Evolutionary conservation across 1,284 basidiomycete genomes (phyloP), one percentile per base, ranked within the genome.

Genomic region (Peniophora sp.): DNA sequence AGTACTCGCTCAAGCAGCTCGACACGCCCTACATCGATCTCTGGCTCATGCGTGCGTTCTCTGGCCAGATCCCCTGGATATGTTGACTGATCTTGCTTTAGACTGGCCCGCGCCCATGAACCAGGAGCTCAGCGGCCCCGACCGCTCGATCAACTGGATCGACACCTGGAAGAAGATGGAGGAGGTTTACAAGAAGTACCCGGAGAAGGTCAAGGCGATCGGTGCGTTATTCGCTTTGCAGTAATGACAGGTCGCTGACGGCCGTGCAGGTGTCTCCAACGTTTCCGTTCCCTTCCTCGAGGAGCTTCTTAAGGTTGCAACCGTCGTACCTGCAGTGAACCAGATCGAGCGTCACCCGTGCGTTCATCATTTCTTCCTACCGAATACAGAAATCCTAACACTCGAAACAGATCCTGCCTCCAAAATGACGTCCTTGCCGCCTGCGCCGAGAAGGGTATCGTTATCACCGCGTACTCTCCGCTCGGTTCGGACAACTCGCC

Each of bases 131-230:
- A 42, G 71, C 72, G 54, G 67, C 81, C 22, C 43, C 14, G 77
- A 79, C 58, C 78, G 71, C 63, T 64, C 70, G 59, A 59, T 73
- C 53, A 76, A 82, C 64, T 85, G 82, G 82, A 67, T 82, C 47
- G 74, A 91, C 58, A 88, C 89, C 8, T 95, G 92, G 92, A 80
- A 77, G 55, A 69, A 75, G 53, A 87, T 91, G 80, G 85, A 88
- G 66, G 76, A 75, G 57, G 61, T 89, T 36, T 75, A 80, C 69
- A 75, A 79, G 58, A 75, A 69, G 44, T 62, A 83, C 62, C 81
- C 79, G 6, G 74, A 84, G 23, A 88, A 88, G 67, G 66, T 87
- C 58, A 80, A 76, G 60, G 85, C 86, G 1, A 90, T 91, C 57
- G 87, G 85, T 72, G 57, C 50, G 64, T 58, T 10, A 24, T 15